These are phyloP conservation scores for Dysphania ambrosioides DNA, from an alignment of 148 eudicot species.

Conservation along the genomic window DNA sequence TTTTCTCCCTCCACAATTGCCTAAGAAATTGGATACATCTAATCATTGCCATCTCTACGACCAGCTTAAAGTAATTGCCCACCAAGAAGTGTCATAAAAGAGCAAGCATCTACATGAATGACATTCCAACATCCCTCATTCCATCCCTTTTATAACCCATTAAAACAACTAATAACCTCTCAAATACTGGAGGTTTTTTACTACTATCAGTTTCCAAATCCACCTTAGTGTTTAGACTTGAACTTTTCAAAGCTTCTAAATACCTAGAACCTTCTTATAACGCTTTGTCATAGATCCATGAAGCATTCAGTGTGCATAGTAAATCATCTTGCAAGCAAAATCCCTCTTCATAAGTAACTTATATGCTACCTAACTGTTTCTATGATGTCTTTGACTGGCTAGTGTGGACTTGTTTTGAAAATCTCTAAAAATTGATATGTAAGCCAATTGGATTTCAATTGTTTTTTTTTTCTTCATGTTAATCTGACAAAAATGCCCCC, in stretches of 20 bases:
- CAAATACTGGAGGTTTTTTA: background rate
- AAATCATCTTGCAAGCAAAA: background rate
- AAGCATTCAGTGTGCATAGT: background rate
- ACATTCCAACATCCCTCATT: background rate
- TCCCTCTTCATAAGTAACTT: background rate
- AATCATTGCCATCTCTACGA: background rate
- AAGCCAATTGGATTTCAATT: background rate
- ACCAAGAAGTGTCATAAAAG: conserved; percentile 5
- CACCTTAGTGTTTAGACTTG: background rate
- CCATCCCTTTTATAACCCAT: background rate
- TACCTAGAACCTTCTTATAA: background rate
- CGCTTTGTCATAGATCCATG: background rate
- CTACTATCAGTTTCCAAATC: background rate
- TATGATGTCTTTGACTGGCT: background rate
- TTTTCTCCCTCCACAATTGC: conserved; percentile 16
- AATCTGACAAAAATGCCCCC: background rate
- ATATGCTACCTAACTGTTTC: background rate
- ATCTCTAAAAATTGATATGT: background rate
- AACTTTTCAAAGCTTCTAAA: background rate
- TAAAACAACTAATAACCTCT: too few species aligned
- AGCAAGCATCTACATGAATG: conserved; percentile 11
- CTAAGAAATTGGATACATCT: conserved; percentile 12
- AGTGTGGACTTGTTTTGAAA: background rate
- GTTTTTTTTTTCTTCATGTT: background rate
- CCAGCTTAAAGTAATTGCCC: background rate